A percentile compares a stretch with the other conserved stretches of the same genome.
phyloP scores from a whole-genome alignment of 257 asterid species.

The Ilex aquifolium region DNA sequence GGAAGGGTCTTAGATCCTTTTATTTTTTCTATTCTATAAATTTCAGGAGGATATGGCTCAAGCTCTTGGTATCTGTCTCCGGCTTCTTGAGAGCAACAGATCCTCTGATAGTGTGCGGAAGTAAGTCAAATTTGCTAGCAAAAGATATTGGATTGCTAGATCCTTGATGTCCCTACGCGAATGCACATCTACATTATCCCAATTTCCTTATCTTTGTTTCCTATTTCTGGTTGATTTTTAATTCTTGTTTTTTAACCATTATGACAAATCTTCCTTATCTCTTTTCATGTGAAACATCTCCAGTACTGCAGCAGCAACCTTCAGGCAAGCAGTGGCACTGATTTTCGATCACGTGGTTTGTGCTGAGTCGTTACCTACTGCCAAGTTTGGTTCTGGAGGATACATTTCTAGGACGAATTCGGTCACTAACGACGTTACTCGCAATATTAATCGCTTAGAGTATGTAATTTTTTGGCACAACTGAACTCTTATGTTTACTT shows the following conservation, averaged over 20 bases:
- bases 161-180: background rate
- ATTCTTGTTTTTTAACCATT: slow-evolving; percentile 5
- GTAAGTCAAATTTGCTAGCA: slow-evolving; percentile 43
- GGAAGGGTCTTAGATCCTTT: slow-evolving; percentile 1
- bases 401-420: slow-evolving; percentile 74
- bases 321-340: slow-evolving; percentile 98
- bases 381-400: slow-evolving; percentile 82
- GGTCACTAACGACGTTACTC: slow-evolving; percentile 87
- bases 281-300: slow-evolving; percentile 24
- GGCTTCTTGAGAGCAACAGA: slow-evolving; percentile 83
- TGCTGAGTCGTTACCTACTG: slow-evolving; percentile 86
- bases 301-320: slow-evolving; percentile 99
- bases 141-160: slow-evolving; percentile 1
- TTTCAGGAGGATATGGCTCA: slow-evolving; percentile 81
- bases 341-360: slow-evolving; percentile 79
- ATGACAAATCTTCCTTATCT: background rate
- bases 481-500: too few species aligned
- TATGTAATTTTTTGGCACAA: slow-evolving; percentile 31
- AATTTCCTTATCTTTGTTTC: slow-evolving; percentile 9
- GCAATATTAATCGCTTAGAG: slow-evolving; percentile 80
- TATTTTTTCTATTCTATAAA: slow-evolving; percentile 18
- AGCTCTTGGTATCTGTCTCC: slow-evolving; percentile 94
- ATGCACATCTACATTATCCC: background rate
- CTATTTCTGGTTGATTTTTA: slow-evolving; percentile 4
- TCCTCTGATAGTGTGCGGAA: slow-evolving; percentile 97